Evolutionary conservation across 163 green algal species (phyloP).

Genomic region (Scenedesmus sp.): DNA sequence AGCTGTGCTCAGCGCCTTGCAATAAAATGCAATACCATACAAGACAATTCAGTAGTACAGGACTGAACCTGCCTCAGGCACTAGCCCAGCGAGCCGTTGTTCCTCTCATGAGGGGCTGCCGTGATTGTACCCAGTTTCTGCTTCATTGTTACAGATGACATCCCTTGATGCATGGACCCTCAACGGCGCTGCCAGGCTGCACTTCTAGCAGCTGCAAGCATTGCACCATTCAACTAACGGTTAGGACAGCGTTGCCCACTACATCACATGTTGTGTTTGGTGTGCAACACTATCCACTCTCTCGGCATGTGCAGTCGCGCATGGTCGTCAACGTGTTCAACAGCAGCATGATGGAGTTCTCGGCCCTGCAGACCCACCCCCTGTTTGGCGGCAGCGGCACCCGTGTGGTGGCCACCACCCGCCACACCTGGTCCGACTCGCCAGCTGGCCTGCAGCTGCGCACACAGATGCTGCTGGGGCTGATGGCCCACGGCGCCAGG

Average conservation of each 20-base stretch:
- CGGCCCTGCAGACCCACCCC: background rate
- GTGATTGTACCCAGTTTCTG: no score
- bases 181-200: no score
- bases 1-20: no score
- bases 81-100: no score
- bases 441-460: background rate
- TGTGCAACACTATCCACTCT: background rate
- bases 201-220: background rate
- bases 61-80: no score
- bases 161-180: no score
- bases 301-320: background rate
- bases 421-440: slow-evolving; percentile 5
- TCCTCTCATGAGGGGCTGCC: no score
- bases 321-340: slow-evolving; percentile 29
- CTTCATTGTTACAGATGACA: no score
- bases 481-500: background rate
- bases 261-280: background rate
- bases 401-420: background rate
- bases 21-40: no score
- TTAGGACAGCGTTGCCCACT: background rate
- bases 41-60: no score
- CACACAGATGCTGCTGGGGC: background rate
- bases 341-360: slow-evolving; percentile 14
- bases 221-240: background rate
- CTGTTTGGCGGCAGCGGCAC: background rate